phyloP scores from a whole-genome alignment of 2,329 filamentous ascomycete genomes.

The Botrytis elliptica region DNA sequence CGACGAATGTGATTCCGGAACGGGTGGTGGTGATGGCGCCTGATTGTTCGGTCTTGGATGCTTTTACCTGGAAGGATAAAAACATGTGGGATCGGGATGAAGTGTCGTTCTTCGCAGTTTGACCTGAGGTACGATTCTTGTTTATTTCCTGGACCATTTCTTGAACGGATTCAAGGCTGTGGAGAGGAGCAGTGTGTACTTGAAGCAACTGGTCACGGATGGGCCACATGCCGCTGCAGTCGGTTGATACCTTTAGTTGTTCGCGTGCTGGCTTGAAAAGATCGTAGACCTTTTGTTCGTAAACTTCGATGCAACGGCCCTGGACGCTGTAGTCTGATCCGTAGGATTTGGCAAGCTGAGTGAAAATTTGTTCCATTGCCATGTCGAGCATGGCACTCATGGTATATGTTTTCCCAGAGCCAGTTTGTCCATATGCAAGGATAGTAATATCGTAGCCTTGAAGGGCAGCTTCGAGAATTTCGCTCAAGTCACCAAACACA shows the following conservation, averaged over 20 bases:
- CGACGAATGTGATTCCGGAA: conserved; percentile 91
- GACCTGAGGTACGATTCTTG: conserved; percentile 85
- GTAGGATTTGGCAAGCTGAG: conserved; percentile 79
- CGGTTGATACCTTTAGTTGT: conserved; percentile 67
- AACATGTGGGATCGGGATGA: conserved; percentile 96
- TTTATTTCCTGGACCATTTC: conserved; percentile 75
- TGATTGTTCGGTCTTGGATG: conserved; percentile 51
- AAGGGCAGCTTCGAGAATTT: conserved; percentile 91
- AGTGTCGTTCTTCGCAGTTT: conserved; percentile 94
- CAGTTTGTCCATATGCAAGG: conserved; percentile 97
- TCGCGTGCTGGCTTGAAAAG: conserved; percentile 55
- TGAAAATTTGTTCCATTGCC: conserved; percentile 90
- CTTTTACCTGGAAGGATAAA: conserved; percentile 72
- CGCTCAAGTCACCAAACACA: conserved; percentile 93
- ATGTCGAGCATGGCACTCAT: conserved; percentile 97
- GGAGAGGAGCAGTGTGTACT: conserved; percentile 73
- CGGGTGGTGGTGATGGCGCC: conserved; percentile 77
- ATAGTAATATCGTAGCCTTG: conserved; percentile 99
- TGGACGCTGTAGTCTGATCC: conserved; percentile 88
- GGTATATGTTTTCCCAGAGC: conserved; percentile 93
- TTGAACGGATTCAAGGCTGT: conserved; percentile 78
- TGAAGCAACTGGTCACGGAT: conserved; percentile 81
- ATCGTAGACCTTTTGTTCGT: conserved; percentile 96
- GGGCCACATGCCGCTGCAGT: conserved; percentile 82
- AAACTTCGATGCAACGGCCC: conserved; percentile 93